Percentiles rank a stretch among this genome's conserved stretches.
phyloP scores from a whole-genome alignment of 2,329 filamentous ascomycete species.

The Exophiala oligosperma region DNA sequence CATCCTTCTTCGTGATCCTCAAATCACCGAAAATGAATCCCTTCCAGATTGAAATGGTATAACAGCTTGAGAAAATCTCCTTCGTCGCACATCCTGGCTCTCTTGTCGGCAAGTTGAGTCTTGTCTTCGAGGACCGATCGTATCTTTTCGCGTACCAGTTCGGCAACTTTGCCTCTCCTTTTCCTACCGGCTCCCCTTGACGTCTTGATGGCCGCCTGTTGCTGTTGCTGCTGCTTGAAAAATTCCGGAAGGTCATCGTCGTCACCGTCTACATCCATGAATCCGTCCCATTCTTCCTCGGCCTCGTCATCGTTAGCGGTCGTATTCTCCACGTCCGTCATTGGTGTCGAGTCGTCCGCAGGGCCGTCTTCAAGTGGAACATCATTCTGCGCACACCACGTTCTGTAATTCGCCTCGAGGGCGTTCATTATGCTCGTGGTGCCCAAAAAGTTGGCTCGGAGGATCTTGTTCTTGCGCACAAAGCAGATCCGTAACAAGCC shows the following conservation, averaged over 20 bases:
- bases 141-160: constrained; percentile 84
- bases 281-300: constrained; percentile 46
- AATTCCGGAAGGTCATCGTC: constrained; percentile 76
- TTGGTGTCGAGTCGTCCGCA: constrained; percentile 33
- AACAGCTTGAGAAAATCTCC: constrained; percentile 84
- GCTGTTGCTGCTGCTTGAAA: constrained; percentile 65
- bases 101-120: constrained; percentile 76
- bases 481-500: constrained; percentile 82
- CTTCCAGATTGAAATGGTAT: constrained; percentile 83
- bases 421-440: constrained; percentile 78
- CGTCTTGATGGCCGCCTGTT: constrained; percentile 19
- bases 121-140: constrained; percentile 78
- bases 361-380: constrained; percentile 71
- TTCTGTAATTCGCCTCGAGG: constrained; percentile 83
- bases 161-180: constrained; percentile 75
- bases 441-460: constrained; percentile 77
- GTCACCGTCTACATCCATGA: constrained; percentile 46
- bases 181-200: constrained; percentile 57
- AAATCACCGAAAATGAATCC: constrained; percentile 79
- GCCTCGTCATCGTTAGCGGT: constrained; percentile 40
- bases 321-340: constrained; percentile 36
- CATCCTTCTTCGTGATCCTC: no score
- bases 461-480: constrained; percentile 85
- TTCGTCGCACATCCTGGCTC: constrained; percentile 85
- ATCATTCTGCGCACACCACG: constrained; percentile 86